Base-by-base conservation (phyloP, 495 filamentous ascomycete genomes). In the Oleoguttula mirabilis region DNA sequence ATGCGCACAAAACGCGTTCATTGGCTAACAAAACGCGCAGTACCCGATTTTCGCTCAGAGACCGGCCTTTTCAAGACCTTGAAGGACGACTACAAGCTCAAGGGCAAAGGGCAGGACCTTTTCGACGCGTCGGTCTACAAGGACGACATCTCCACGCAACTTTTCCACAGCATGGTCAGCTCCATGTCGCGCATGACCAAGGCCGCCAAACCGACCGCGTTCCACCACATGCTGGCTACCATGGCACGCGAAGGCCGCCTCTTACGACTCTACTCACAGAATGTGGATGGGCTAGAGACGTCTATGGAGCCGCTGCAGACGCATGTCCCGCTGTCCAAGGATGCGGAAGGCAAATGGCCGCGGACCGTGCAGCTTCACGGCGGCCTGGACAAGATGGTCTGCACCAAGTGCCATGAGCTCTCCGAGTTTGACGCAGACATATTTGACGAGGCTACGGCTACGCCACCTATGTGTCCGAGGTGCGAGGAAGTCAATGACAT, bases 111-210 rank as follows among this genome's bases (percentile, higher is more conserved):
- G 20, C 95, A 98, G 63, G 78, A 93, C 52, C 72, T 98, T 2
- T 96, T 98, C 52, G 90, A 98, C 66, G 90, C 90, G 36, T 92
- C 88, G 2, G 90, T 98, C 45, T 98, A 96, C 64, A 82, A 83
- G 54, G 80, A 88, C 65, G 83, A 94, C 54, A 70, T 72, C 7
- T 77, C 87, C 24, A 96, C 88, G 10, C 76, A 75, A 5, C 81
- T 79, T 3, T 98, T 98, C 67, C 92, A 96, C 60, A 77, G 79
- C 56, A 93, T 98, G 88, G 85, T 98, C 43, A 82, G 88, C 53
- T 75, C 80, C 55, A 71, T 96, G 43, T 85, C 86, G 22, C 65
- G 79, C 31, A 65, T 84, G 58, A 83, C 79, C 10, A 71, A 75
- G 47, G 70, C 74, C 33, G 85, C 87, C 24, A 63, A 79, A 39